Conservation (phyloP, 768 basidiomycete genomes). For the Lenzites betulinus region DNA sequence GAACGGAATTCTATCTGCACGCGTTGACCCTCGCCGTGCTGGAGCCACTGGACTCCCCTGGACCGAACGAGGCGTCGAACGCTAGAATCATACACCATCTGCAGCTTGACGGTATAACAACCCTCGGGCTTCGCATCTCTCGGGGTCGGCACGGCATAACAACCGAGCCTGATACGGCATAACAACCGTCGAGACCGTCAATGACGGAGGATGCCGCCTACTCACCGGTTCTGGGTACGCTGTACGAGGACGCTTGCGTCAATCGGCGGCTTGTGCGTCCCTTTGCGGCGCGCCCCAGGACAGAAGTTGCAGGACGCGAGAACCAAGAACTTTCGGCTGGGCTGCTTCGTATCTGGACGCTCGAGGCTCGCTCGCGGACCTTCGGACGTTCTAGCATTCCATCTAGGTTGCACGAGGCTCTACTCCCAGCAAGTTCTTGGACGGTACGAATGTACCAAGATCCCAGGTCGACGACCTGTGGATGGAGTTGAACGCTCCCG, state of each 20-base stretch:
- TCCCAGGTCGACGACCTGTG: neutral
- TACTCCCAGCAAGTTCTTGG: slow-evolving; percentile 4
- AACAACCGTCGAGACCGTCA: neutral
- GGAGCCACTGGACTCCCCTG: neutral
- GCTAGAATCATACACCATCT: neutral
- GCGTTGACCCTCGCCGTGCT: slow-evolving; percentile 2
- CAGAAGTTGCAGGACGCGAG: slow-evolving; percentile 11
- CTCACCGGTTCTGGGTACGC: slow-evolving; percentile 7
- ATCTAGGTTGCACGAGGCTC: slow-evolving; percentile 13
- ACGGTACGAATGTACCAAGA: neutral
- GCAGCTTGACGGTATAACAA: too few relatives aligned
- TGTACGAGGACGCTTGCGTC: slow-evolving; percentile 20
- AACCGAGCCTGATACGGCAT: neutral
- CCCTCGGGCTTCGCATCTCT: too few relatives aligned
- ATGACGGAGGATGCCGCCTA: neutral
- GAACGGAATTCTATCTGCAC: slow-evolving; percentile 9
- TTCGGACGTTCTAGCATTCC: slow-evolving; percentile 15
- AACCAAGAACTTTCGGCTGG: slow-evolving; percentile 9
- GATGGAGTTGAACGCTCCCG: too few relatives aligned
- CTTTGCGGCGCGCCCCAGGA: slow-evolving; percentile 8
- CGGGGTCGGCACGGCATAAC: too few relatives aligned
- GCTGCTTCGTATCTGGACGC: slow-evolving; percentile 17
- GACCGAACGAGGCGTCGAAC: neutral
- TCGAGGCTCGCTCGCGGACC: slow-evolving; percentile 13
- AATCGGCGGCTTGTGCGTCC: slow-evolving; percentile 18